Evolutionary conservation across 2,329 filamentous ascomycete genomes (phyloP), one percentile per base, ranked within the genome.

Genomic region (Nothophoma quercina): DNA sequence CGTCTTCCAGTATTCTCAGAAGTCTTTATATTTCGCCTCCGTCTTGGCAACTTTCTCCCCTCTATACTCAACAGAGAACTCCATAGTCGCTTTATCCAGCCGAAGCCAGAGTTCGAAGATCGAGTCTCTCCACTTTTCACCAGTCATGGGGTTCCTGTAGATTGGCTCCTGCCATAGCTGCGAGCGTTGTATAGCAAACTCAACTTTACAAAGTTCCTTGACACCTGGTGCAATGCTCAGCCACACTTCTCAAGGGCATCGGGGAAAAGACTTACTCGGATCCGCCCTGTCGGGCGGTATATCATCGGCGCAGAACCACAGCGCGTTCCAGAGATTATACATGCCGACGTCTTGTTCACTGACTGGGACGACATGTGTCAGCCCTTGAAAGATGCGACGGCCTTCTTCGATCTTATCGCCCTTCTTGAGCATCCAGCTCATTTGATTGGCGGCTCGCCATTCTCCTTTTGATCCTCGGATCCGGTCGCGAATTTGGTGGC

Each of bases 21-120:
- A 41, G 4, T 55, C 51, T 18, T 44, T 55, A 21, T 50, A 55
- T 19, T 50, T 40, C 4, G 38, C 51, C 26, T 55, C 45, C 7
- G 51, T 55, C 35, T 32, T 34, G 15, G 45, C 45, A 22, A 55
- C 51, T 12, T 38, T 29, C 13, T 55, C 38, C 16, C 16, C 40
- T 16, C 29, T 43, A 23, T 55, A 55, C 21, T 40, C 22, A 12
- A 23, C 33, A 36, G 12, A 36, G 15, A 12, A 23, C 16, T 36
- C 33, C 12, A 36, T 16, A 3, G 33, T 36, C 4, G 33, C 22
- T 2, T 36, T 4, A 13, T 36, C 33, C 18, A 36, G 13, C 21
- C 33, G 21, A 10, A 36, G 21, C 7, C 21, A 21, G 9, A 36
- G 12, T 3, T 36, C 33, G 15, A 36, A 21, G 33, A 22, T 3